Base-by-base conservation (phyloP, 331 rosid genomes). In the Acacia pycnantha region DNA sequence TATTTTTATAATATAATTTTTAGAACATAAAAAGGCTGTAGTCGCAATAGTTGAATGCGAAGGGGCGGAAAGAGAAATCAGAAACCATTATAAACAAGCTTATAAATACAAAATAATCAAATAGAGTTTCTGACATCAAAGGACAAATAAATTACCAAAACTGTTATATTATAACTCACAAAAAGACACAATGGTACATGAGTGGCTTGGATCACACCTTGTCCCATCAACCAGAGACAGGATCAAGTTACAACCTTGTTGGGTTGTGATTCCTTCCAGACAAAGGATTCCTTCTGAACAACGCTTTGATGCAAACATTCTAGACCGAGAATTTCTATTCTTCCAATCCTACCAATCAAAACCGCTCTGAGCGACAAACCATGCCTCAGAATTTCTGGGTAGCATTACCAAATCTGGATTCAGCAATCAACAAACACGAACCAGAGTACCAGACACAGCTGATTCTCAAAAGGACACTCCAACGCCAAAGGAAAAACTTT, bases 111-210 rank as follows among this genome's bases (percentile, higher is more conserved):
- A 79, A 87, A 31, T 74, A 84, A 83, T 78, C 73, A 79, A 84
- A 78, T 56, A 59, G 9, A 65, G 86, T 64, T 79, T 62, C 37
- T 43, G 15, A 71, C 79, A 50, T 58, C 74, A 44, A 67, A 78
- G 26, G 62, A 67, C 14, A 40, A 74, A 77, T 64, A 56, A 85
- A 85, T 50, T 67, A 44, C 61, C 88, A 90, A 90, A 85, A 87
- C 85, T 88, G 85, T 68, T 77, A 54, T 37, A 76, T 68, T 77
- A 54, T 37, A 76, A 81, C 35, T 79, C 66, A 40, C 65, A 66
- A 35, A 50, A 70, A 1, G 50, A 77, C 11, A 44, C 69, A 85
- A 83, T 73, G 78, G 78, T 77, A 73, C 75, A 79, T 35, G 50
- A 70, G 67, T 68, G 72, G 62, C 77, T 73, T 9, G 64, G 70